Base-by-base conservation (phyloP, 2,329 filamentous ascomycete genomes). In the Fusarium sacchari region DNA sequence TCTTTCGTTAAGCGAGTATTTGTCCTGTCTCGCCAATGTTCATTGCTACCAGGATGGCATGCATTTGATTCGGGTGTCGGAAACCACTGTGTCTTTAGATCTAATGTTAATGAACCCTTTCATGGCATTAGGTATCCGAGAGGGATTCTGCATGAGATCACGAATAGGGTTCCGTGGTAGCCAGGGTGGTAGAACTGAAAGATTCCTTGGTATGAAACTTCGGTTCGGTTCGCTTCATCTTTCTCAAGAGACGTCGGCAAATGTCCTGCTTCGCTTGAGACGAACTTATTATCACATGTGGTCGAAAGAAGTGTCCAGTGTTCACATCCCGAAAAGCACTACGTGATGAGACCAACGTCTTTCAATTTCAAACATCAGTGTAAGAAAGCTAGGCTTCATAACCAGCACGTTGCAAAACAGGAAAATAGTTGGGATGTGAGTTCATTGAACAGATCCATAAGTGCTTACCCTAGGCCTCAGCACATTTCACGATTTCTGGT, bases 141-240 rank as follows among this genome's bases (percentile, higher is more conserved):
- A 22, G 18, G 11, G 14, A 12, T 24, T 37, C 22, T 12, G 30
- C 50, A 39, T 37, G 14, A 32, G 46, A 47, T 30, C 32, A 24
- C 34, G 34, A 34, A 39, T 28, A 24, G 34, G 26, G 12, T 24
- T 32, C 15, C 32, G 22, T n/a, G 22, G 22, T n/a, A 7, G 10
- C 22, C 13, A 32, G 44, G 30, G 52, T 37, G 28, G 18, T 13
- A 26, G 22, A 53, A 12, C n/a, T 20, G 26, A 34, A 64, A 15
- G 20, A 11, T n/a, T 55, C 18, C 18, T 64, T 44, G 58, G 49
- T 22, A 47, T 49, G 50, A 34, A 24, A n/a, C 14, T 50, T 64
- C 67, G 65, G 40, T 64, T 69, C 59, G 37, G 24, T 37, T 69
- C 34, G 36, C 9, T 52, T 64, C 39, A 24, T 32, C 32, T n/a